Evolutionary conservation across 352 stramenopile species (phyloP).

Genomic region (Phytophthora fragariae): DNA sequence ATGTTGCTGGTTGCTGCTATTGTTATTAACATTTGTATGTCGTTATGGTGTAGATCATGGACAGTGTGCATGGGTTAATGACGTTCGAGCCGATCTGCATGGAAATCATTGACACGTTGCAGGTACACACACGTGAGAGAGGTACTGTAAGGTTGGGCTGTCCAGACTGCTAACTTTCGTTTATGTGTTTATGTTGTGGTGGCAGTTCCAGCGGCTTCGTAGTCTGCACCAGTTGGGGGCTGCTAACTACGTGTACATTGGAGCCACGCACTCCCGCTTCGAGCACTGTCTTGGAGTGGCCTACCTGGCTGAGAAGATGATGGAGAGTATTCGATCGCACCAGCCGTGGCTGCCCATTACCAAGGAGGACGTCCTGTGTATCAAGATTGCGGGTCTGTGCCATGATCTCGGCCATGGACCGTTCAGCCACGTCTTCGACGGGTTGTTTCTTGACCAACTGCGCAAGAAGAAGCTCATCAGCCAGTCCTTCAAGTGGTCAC

Average conservation of each 20-base stretch:
- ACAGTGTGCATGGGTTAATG: not conserved
- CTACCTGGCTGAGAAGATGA: conserved; percentile 92
- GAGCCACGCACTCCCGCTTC: conserved; percentile 80
- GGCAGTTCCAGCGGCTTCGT: conserved; percentile 94
- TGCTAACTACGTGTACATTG: conserved; percentile 90
- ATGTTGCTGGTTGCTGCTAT: not conserved
- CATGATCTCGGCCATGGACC: conserved; percentile 83
- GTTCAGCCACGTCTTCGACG: conserved; percentile 87
- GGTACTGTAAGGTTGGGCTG: not conserved
- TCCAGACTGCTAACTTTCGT: not conserved
- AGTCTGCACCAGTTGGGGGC: conserved; percentile 95
- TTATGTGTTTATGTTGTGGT: not conserved
- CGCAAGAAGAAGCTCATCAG: conserved; percentile 42
- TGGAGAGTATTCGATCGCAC: conserved; percentile 72
- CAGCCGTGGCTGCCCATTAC: conserved; percentile 93
- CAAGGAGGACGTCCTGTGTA: conserved; percentile 64
- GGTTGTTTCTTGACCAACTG: conserved; percentile 73
- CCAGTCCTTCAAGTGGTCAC: conserved; percentile 62
- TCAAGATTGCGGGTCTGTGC: conserved; percentile 86
- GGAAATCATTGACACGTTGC: conserved; percentile 24
- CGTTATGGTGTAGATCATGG: not conserved
- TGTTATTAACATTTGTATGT: not conserved
- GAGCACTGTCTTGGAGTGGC: conserved; percentile 95
- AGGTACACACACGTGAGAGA: conserved; percentile 39
- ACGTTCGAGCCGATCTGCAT: not conserved